phyloP scores from a whole-genome alignment of 2,329 filamentous ascomycete genomes.

The Talaromyces marneffei region DNA sequence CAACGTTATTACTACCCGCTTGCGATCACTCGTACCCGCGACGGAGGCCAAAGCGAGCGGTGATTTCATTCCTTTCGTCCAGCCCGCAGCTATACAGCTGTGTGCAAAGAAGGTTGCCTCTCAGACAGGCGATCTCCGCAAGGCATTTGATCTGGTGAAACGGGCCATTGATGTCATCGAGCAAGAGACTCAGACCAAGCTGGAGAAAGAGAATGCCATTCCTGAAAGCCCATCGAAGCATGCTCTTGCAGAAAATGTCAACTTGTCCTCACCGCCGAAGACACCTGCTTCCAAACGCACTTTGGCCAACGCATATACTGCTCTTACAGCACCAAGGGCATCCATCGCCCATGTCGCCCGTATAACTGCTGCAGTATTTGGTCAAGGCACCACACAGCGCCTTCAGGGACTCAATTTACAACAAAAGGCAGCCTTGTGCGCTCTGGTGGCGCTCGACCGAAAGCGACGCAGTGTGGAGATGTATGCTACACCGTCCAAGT shows the following conservation, averaged over 20 bases:
- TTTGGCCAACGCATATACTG: constrained; percentile 52
- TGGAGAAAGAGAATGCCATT: constrained; percentile 56
- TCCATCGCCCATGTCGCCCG: constrained; percentile 88
- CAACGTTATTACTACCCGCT: constrained; percentile 74
- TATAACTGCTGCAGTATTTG: constrained; percentile 82
- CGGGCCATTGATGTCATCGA: constrained; percentile 86
- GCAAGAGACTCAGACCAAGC: constrained; percentile 68
- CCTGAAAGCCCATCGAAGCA: constrained; percentile 63
- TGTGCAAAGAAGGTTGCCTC: constrained; percentile 91
- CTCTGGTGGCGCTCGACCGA: constrained; percentile 80
- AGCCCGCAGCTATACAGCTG: constrained; percentile 87
- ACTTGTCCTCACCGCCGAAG: constrained; percentile 53
- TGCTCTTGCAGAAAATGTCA: constrained; percentile 74
- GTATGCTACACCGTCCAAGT: constrained; percentile 56
- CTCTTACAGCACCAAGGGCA: constrained; percentile 77
- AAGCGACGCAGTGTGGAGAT: constrained; percentile 48
- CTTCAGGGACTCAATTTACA: constrained; percentile 87
- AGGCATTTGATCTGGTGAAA: constrained; percentile 90
- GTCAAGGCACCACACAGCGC: constrained; percentile 78
- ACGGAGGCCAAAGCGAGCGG: constrained; percentile 36
- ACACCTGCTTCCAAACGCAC: constrained; percentile 39
- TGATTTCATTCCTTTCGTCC: constrained; percentile 75
- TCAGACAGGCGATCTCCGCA: constrained; percentile 88
- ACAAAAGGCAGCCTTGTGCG: constrained; percentile 90
- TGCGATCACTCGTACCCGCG: constrained; percentile 64